A percentile compares a stretch with the other conserved stretches of the same genome.
Conservation (phyloP, 2,329 filamentous ascomycete species). For the Talaromyces atroroseus region DNA sequence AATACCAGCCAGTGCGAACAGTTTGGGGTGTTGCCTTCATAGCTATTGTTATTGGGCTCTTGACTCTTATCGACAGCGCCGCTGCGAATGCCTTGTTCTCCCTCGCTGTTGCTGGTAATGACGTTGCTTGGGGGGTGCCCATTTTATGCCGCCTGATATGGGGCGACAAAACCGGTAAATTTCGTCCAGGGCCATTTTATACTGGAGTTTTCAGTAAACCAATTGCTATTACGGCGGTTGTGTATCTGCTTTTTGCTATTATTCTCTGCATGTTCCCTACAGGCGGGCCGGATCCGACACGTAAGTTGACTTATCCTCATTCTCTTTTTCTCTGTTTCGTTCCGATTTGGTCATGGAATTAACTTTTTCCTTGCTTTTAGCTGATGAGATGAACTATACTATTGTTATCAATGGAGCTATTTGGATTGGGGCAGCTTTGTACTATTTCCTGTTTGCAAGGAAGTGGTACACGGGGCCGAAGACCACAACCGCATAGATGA, state of each 20-base stretch:
- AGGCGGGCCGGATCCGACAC: conserved; percentile 48
- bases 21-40: conserved; percentile 51
- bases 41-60: conserved; percentile 50
- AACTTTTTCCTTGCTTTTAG: conserved; percentile 17
- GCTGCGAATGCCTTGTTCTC: conserved; percentile 57
- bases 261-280: conserved; percentile 55
- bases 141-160: conserved; percentile 56
- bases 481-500: conserved; percentile 45
- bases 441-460: conserved; percentile 53
- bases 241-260: conserved; percentile 36
- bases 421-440: conserved; percentile 52
- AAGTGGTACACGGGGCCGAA: conserved; percentile 59
- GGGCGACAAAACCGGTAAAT: conserved; percentile 48
- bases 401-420: conserved; percentile 56
- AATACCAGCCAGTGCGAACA: conserved; percentile 54
- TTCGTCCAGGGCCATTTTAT: conserved; percentile 56
- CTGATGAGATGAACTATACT: conserved; percentile 57
- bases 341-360: neutral
- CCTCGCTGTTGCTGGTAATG: conserved; percentile 55
- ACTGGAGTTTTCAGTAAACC: conserved; percentile 49
- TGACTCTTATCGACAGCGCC: conserved; percentile 54
- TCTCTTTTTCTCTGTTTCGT: conserved; percentile 5
- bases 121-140: conserved; percentile 55
- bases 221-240: conserved; percentile 52
- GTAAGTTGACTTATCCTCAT: conserved; percentile 22